These are phyloP conservation scores for Xylaria palmicola DNA, from an alignment of 495 filamentous ascomycete genomes.

Conservation along the genomic window DNA sequence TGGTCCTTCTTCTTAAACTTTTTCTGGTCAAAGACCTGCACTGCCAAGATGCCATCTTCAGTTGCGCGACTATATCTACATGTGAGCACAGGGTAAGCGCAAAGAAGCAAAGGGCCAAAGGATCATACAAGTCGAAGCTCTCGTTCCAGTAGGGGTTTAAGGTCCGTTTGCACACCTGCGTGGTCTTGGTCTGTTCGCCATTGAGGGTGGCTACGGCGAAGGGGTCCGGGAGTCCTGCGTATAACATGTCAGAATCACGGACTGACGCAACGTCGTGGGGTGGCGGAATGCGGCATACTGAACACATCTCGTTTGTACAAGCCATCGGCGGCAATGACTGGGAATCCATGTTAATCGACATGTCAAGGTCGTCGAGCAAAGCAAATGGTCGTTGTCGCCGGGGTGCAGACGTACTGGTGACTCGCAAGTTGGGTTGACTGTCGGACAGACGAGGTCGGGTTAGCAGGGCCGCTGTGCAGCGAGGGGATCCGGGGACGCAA, in stretches of 20 bases:
- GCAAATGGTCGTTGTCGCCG: not conserved
- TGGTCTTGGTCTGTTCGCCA: conserved; percentile 95
- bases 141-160: conserved; percentile 99
- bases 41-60: conserved; percentile 93
- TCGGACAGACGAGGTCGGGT: conserved; percentile 7
- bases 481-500: not conserved
- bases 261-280: not conserved
- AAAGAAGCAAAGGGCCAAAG: conserved; percentile 4
- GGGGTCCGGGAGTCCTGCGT: conserved; percentile 88
- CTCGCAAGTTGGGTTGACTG: conserved; percentile 61
- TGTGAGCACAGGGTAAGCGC: conserved; percentile 5
- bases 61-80: conserved; percentile 64
- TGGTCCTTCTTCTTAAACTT: conserved; percentile 99
- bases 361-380: not conserved
- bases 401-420: conserved; percentile 56
- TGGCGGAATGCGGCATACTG: conserved; percentile 55
- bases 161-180: conserved; percentile 92
- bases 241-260: conserved; percentile 21
- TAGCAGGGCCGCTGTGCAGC: conserved; percentile 13
- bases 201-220: conserved; percentile 96
- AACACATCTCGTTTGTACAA: conserved; percentile 99
- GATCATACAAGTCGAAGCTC: conserved; percentile 86
- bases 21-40: conserved; percentile 99
- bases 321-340: conserved; percentile 97
- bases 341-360: not conserved